Evolutionary conservation across 805 yeast species (phyloP).

Genomic region (Kazachstania kunashirensis): DNA sequence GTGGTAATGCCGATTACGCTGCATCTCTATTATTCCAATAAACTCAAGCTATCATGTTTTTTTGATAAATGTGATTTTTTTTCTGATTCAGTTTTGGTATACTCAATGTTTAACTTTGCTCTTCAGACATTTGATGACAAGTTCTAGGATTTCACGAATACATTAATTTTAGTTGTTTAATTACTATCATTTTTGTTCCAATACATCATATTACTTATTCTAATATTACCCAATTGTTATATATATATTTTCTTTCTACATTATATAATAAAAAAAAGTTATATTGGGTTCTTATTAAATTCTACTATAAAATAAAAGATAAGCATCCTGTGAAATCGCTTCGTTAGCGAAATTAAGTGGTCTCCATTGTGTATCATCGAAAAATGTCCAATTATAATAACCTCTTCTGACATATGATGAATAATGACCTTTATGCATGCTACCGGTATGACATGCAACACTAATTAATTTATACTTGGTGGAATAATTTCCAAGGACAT

Average conservation of each 20-base stretch:
- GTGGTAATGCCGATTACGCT: slow-evolving; percentile 78
- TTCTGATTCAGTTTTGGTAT: too few relatives aligned
- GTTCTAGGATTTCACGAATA: too few relatives aligned
- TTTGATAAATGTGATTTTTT: too few relatives aligned
- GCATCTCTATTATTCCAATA: slow-evolving; percentile 59
- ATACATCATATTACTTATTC: too few relatives aligned
- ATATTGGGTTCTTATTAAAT: not conserved
- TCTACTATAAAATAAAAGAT: slow-evolving; percentile 63
- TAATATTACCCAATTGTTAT: too few relatives aligned
- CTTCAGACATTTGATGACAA: too few relatives aligned
- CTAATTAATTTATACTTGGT: slow-evolving; percentile 57
- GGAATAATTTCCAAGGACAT: slow-evolving; percentile 28
- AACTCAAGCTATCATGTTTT: too few relatives aligned
- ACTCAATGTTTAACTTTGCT: too few relatives aligned
- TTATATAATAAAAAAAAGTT: too few relatives aligned
- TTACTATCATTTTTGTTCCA: too few relatives aligned
- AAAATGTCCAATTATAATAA: slow-evolving; percentile 58
- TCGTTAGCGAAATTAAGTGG: slow-evolving; percentile 39
- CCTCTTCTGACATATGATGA: slow-evolving; percentile 70
- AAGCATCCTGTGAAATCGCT: slow-evolving; percentile 67
- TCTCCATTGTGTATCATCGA: slow-evolving; percentile 65
- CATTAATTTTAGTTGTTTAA: too few relatives aligned
- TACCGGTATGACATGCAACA: slow-evolving; percentile 78
- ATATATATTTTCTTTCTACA: too few relatives aligned
- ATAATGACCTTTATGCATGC: slow-evolving; percentile 78